These are phyloP conservation scores for Onygena corvina DNA, from an alignment of 2,329 filamentous ascomycete genomes.

Conservation along the genomic window DNA sequence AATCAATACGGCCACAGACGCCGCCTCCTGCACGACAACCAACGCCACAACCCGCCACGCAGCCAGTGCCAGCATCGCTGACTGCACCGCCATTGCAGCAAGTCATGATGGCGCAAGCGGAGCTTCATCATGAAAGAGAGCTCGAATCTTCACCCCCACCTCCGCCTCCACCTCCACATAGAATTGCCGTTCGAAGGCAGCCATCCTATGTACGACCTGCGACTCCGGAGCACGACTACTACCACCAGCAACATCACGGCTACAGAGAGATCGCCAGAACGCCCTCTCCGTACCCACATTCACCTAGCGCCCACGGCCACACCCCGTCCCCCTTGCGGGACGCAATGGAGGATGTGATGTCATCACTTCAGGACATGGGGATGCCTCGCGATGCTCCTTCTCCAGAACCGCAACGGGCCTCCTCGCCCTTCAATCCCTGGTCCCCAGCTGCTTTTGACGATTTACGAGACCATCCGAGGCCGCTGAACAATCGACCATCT, in stretches of 20 bases:
- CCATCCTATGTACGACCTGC: conserved; percentile 16
- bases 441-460: conserved; percentile 75
- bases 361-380: conserved; percentile 78
- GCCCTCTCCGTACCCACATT: conserved; percentile 43
- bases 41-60: neutral
- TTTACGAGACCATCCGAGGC: conserved; percentile 27
- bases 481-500: conserved; percentile 44
- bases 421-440: conserved; percentile 58
- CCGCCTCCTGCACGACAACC: neutral
- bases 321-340: conserved; percentile 87
- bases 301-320: conserved; percentile 52
- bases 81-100: neutral
- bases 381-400: conserved; percentile 43
- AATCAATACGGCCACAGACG: neutral
- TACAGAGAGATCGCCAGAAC: conserved; percentile 32
- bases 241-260: conserved; percentile 31
- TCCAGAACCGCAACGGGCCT: conserved; percentile 41
- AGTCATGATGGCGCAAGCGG: conserved; percentile 6
- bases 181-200: conserved; percentile 40
- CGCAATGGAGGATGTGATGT: conserved; percentile 97
- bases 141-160: conserved; percentile 66
- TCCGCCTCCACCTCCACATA: conserved; percentile 71
- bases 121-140: conserved; percentile 30
- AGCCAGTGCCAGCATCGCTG: neutral
- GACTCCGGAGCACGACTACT: conserved; percentile 24